Evolutionary conservation across 108 stramenopile species (phyloP), one percentile per base, ranked within the genome.

Genomic region (Skeletonema potamos): DNA sequence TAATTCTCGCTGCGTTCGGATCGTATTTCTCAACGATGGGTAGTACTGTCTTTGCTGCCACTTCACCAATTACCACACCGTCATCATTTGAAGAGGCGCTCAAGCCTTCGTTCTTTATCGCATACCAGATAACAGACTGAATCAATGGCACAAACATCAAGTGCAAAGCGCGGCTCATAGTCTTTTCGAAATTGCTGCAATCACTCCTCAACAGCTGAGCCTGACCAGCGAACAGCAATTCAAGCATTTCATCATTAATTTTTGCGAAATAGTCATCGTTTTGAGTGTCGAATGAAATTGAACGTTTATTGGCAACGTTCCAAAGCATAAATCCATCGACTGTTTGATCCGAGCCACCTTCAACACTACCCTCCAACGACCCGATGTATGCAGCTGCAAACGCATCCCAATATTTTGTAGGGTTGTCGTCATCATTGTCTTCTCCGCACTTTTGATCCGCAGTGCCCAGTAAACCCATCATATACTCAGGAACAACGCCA

Each of bases 301-400:
- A 86, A 43, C 89, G 87, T 36, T 84, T 84, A 29, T 84, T 86
- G 11, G 83, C 84, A 13, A 92, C 67, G 32, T 77, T 83, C 88
- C 87, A 92, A 27, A 89, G 54, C 66, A 92, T 76, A 58, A 89
- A 74, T 18, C 93, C 93, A 75, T 92, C 93, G 51, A 77, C 61
- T n/a, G 62, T 55, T 62, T 91, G 85, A 2, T 65, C 34, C 2
- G 87, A 83, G n/a, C 91, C 93, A 39, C 89, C 87, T 28, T 70
- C 60, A 4, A 62, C 28, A 4, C 65, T 63, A 18, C 93, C 93
- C 64, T 92, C 93, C 68, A 94, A 64, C 13, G 88, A 94, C 17
- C 93, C 93, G 62, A 94, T 91, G 43, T 87, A 66, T 6, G 88
- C 68, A 8, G 91, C 89, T 8, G 91, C 91, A 37, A 89, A 90